Evolutionary conservation across 2,329 filamentous ascomycete species (phyloP).

Genomic region (Verticillium nubilum): DNA sequence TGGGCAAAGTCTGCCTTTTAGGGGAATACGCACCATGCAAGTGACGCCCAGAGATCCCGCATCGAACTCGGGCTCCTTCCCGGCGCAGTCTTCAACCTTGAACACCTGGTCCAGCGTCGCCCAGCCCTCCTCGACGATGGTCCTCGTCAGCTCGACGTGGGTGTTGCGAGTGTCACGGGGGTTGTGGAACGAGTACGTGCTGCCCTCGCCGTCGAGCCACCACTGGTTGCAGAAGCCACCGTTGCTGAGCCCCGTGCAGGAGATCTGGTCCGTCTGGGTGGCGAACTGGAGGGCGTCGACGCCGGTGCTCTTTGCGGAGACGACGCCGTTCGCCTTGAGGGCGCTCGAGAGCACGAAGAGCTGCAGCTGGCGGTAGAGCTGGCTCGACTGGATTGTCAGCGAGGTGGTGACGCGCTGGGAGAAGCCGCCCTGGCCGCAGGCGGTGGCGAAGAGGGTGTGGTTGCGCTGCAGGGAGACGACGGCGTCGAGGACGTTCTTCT

Average conservation of each 20-base stretch:
- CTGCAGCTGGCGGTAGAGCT: conserved; percentile 16
- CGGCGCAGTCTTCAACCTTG: conserved; percentile 16
- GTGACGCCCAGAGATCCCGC: conserved; percentile 11
- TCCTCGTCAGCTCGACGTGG: conserved; percentile 13
- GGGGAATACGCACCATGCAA: conserved; percentile 8
- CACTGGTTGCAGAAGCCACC: conserved; percentile 14
- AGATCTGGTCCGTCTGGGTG: conserved; percentile 7
- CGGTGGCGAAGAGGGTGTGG: conserved; percentile 14
- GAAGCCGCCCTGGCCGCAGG: conserved; percentile 15
- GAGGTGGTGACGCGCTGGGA: conserved; percentile 17
- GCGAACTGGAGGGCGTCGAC: conserved; percentile 15
- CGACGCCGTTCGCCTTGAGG: conserved; percentile 16
- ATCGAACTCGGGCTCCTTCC: conserved; percentile 15
- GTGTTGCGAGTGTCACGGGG: conserved; percentile 15
- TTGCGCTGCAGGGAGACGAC: conserved; percentile 15
- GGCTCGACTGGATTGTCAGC: conserved; percentile 15
- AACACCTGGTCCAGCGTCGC: conserved; percentile 17
- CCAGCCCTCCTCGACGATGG: conserved; percentile 17
- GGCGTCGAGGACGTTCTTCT: conserved; percentile 12
- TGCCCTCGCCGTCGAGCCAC: conserved; percentile 15
- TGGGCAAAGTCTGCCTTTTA: background rate
- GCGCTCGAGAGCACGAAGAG: conserved; percentile 15
- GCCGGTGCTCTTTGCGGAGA: conserved; percentile 14
- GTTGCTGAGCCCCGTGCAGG: conserved; percentile 6
- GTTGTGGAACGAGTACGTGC: conserved; percentile 19